Conservation (phyloP, 352 stramenopile species). For the Phytophthora uliginosa region DNA sequence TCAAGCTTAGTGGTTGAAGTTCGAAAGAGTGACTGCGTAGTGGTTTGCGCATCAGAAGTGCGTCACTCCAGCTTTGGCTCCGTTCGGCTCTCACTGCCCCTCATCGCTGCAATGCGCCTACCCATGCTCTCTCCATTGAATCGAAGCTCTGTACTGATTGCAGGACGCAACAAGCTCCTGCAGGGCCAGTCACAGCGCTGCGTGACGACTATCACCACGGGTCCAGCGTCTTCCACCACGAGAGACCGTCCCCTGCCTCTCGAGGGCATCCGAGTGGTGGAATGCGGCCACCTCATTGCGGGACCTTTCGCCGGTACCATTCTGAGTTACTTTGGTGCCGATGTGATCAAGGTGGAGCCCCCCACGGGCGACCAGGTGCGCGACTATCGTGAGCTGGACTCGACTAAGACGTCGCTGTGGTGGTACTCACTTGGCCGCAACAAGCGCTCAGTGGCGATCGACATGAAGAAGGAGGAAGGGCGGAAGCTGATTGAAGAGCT, state of each 20-base stretch:
- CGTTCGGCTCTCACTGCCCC: slow-evolving; percentile 1
- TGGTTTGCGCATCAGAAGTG: slow-evolving; percentile 28
- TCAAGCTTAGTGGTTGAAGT: slow-evolving; percentile 36
- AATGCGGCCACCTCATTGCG: slow-evolving; percentile 86
- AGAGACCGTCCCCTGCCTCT: slow-evolving; percentile 57
- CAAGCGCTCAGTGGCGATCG: slow-evolving; percentile 87
- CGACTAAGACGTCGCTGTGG: slow-evolving; percentile 84
- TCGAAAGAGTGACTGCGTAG: slow-evolving; percentile 28
- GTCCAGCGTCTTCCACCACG: slow-evolving; percentile 16
- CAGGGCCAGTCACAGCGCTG: slow-evolving; percentile 21
- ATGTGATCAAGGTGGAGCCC: slow-evolving; percentile 93
- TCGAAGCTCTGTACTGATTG: slow-evolving; percentile 18
- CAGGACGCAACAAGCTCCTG: slow-evolving; percentile 8
- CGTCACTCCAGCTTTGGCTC: slow-evolving; percentile 27
- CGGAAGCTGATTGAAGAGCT: slow-evolving; percentile 78
- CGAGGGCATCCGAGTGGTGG: slow-evolving; percentile 77
- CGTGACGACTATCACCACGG: slow-evolving; percentile 49
- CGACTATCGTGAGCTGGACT: slow-evolving; percentile 81
- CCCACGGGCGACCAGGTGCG: slow-evolving; percentile 88
- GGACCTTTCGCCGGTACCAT: slow-evolving; percentile 88
- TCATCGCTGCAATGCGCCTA: slow-evolving; percentile 9
- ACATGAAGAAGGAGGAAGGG: slow-evolving; percentile 81
- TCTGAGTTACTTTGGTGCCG: slow-evolving; percentile 90
- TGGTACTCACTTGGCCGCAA: slow-evolving; percentile 92
- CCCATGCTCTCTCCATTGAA: slow-evolving; percentile 6